Percentiles rank a stretch among this genome's conserved stretches.
These are phyloP conservation scores for Akanthomyces dipterigenus DNA, from an alignment of 2,329 filamentous ascomycete species.

Conservation along the genomic window DNA sequence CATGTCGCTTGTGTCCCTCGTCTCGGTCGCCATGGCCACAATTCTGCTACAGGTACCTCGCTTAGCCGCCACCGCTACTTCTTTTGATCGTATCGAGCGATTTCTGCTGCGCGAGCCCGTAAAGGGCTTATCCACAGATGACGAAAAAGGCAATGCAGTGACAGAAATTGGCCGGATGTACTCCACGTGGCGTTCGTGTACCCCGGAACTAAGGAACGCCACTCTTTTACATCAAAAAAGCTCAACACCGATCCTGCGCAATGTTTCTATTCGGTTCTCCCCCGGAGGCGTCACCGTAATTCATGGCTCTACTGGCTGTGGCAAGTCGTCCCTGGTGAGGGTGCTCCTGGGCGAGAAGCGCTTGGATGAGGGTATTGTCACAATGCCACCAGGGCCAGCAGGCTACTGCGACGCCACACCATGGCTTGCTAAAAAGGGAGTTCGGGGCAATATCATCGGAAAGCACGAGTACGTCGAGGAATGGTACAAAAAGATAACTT, in stretches of 20 bases:
- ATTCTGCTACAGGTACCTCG: not conserved
- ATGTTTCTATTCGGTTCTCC: not conserved
- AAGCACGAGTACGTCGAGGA: not conserved
- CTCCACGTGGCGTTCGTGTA: not conserved
- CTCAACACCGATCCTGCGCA: not conserved
- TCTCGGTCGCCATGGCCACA: not conserved
- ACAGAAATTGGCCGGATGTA: not conserved
- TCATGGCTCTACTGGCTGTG: not conserved
- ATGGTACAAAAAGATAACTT: not conserved
- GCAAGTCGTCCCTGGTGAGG: not conserved
- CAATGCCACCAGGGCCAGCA: not conserved
- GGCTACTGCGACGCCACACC: slow-evolving; percentile 23
- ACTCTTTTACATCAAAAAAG: not conserved
- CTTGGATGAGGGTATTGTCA: not conserved
- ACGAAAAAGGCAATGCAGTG: not conserved
- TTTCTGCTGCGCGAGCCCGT: not conserved
- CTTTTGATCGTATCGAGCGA: not conserved
- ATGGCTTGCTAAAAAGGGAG: slow-evolving; percentile 35
- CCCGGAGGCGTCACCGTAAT: slow-evolving; percentile 19
- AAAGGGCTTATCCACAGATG: not conserved
- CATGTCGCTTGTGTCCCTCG: not conserved
- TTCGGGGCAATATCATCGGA: slow-evolving; percentile 33
- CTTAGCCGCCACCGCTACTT: not conserved
- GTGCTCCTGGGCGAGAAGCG: not conserved
- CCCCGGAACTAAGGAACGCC: not conserved